Evolutionary conservation across 1,284 basidiomycete species (phyloP), one percentile per base, ranked within the genome.

Genomic region (Tremellales sp.): DNA sequence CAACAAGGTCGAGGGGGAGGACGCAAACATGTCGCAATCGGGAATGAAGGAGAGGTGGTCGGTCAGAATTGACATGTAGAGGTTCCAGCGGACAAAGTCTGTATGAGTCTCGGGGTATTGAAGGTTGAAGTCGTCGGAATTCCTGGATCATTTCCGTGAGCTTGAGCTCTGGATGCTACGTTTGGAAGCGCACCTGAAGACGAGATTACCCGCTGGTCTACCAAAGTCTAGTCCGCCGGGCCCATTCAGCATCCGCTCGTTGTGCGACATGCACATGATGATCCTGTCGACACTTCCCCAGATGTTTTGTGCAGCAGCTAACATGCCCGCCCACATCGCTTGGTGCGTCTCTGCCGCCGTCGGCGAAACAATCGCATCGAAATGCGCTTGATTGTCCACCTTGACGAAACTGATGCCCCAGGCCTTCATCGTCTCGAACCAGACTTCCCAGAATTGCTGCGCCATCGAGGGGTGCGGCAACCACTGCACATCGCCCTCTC

Each of bases 21-120:
- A 55, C 33, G 62, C 58, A 47, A 65, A 65, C 66, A 68, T 65
- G 57, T 68, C 66, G 27, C 56, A 61, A 46, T 68, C 64, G 4
- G 55, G 61, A 9, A 60, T 37, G n/a, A 61, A 45, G 19, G 53
- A 53, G 2, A 64, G 53, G 14, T 66, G 50, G 6, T 50, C 52
- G 5, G 58, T 58, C 16, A 68, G 52, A 13, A 64, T 51, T 3
- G 61, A 35, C 19, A 41, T 51, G 45, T 55, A 51, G 24, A 59
- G 26, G 49, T 68, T 68, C 43, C 52, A 45, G 31, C 58, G 53
- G 28, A 63, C 43, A 41, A 60, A 61, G 13, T 60, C 48, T 18
- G 52, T 40, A 44, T 68, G 63, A 9, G 45, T 40, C 14, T 57
- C 47, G 7, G 45, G 33, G 40, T 54, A 57, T 4, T 38, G 19